Evolutionary conservation across 345 rosid species (phyloP), one percentile per base, ranked within the genome.

Genomic region (Streptanthus diversifolius): DNA sequence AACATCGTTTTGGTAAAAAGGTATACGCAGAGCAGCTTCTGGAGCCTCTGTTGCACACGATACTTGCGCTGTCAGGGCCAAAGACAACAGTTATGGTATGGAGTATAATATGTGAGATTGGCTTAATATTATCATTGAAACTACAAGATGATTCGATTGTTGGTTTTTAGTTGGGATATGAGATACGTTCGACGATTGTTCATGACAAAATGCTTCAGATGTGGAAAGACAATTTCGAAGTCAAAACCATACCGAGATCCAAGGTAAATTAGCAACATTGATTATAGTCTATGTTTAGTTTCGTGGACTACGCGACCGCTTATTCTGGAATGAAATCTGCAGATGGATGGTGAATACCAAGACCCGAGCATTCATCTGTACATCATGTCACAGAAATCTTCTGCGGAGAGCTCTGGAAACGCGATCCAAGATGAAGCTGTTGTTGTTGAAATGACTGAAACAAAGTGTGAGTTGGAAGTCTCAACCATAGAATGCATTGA

Each of bases 1-100:
- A 60, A 25, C 27, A 25, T 25, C 3, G 27, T 68, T 72, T 80
- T 48, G 29, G 35, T 64, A 60, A 25, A 25, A 74, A 90, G 98
- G 97, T 91, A 64, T 93, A 91, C 78, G 82, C 91, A 11, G 98
- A 93, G 86, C 96, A 93, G 84, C 92, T 93, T 52, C 68, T 93
- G 87, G 95, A 85, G 53, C 97, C 92, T 29, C 82, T 91, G 8
- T 77, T 91, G 83, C 81, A 41, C 72, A 90, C 98, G 18, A 84
- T 88, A 52, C 66, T 80, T 53, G 89, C 91, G 13, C 69, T 93
- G 52, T 87, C 95, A 37, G 95, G 95, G 68, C 90, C 91, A 49
- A 93, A 86, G 87, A 93, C 97, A 62, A 81, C 85, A 66, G 83
- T 93, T 63, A 67, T 93, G 87, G 97, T 93, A 79, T 13, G 64